Conservation (phyloP, 2,329 filamentous ascomycete species). For the Pyricularia grisea region DNA sequence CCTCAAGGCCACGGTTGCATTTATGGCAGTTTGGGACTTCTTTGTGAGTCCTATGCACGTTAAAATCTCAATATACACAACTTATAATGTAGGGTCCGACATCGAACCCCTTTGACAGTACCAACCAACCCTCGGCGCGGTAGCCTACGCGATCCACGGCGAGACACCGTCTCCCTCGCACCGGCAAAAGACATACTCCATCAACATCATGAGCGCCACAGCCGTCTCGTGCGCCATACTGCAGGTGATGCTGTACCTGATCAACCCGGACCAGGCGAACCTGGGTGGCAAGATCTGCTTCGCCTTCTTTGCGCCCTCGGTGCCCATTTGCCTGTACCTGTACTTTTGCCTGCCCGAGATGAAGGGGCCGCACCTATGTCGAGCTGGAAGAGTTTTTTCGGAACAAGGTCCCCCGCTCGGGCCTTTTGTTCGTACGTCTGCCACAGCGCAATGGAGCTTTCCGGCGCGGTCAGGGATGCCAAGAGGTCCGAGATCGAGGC, state of each 20-base stretch:
- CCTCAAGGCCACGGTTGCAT: slow-evolving; percentile 16
- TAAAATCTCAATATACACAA: too few relatives aligned
- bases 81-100: background rate
- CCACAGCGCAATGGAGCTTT: background rate
- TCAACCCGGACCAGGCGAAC: slow-evolving; percentile 20
- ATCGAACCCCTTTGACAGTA: slow-evolving; percentile 7
- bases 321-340: slow-evolving; percentile 16
- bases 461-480: background rate
- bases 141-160: slow-evolving; percentile 19
- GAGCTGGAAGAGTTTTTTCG: slow-evolving; percentile 10
- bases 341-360: slow-evolving; percentile 14
- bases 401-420: slow-evolving; percentile 4
- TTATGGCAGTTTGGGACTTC: slow-evolving; percentile 19
- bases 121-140: slow-evolving; percentile 19
- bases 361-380: slow-evolving; percentile 11
- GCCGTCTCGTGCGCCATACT: slow-evolving; percentile 18
- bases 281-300: slow-evolving; percentile 22
- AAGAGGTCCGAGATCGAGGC: background rate
- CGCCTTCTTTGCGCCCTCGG: slow-evolving; percentile 19
- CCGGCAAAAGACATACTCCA: slow-evolving; percentile 22
- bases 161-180: slow-evolving; percentile 19
- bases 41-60: slow-evolving; percentile 4
- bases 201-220: slow-evolving; percentile 22
- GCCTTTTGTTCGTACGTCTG: slow-evolving; percentile 1
- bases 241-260: slow-evolving; percentile 20